Evolutionary conservation across 2,329 filamentous ascomycete genomes (phyloP), one percentile per base, ranked within the genome.

Genomic region (Pseudogymnoascus sp.): DNA sequence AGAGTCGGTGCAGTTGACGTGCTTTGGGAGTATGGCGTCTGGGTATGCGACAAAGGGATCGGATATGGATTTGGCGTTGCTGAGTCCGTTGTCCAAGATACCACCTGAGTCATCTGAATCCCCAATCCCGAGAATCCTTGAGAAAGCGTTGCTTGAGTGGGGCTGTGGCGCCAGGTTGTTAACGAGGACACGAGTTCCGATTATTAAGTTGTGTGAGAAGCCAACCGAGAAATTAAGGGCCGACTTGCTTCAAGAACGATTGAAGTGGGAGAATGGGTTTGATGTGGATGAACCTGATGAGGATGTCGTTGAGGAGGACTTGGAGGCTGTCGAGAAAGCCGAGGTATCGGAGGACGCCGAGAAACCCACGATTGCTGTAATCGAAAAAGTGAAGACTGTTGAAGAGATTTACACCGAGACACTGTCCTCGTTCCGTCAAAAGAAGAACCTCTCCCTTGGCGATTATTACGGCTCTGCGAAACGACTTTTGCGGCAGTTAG

Each of bases 11-110:
- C 79, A 85, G 62, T 78, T 96, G 12, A 85, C 85, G 69, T 91
- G 88, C 70, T 96, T 95, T 71, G 92, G 91, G 4, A 96, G 91
- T 72, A 79, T 96, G 57, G 84, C 85, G 18, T 93, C 91, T 11
- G 92, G 92, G 0, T 96, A 96, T 75, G 93, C 90, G 3, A 91
- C 90, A 10, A 89, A 89, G 69, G 85, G 86, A n/a, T 93, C 92
- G 1, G 92, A 96, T 71, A 91, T 96, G 88, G 93, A 97, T 74
- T 82, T 96, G 31, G 89, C 88, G 7, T 82, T 96, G 36, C 78
- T 95, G 4, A 88, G 89, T 1, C 84, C 83, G 3, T 75, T 81
- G 60, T 87, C 88, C 1, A 72, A 75, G 18, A 76, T 81, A 51
- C 78, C 82, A 61, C 79, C 81, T 2, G 81, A 85, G 66, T 78